These are phyloP conservation scores for Chlorella sorokiniana DNA, from an alignment of 139 green algal genomes.

Conservation along the genomic window DNA sequence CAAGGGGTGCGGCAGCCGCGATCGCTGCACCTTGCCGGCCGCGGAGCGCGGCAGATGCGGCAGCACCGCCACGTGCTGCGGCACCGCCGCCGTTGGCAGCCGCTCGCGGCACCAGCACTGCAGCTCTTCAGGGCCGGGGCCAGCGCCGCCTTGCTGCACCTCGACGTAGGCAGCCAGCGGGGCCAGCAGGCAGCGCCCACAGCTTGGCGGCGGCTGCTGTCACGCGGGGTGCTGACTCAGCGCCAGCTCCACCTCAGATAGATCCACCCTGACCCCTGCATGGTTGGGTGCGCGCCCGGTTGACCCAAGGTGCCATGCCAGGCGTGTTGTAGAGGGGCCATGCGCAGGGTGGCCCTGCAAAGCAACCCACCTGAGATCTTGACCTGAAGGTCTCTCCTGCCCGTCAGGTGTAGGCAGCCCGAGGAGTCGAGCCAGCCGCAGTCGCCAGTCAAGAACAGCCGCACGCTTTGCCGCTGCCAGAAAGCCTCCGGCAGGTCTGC, in stretches of 20 bases:
- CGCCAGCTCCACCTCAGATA: conserved; percentile 54
- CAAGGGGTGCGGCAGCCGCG: conserved; percentile 9
- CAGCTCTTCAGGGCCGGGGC: background rate
- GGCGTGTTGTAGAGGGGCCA: background rate
- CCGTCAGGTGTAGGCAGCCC: conserved; percentile 42
- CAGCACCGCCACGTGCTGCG: conserved; percentile 22
- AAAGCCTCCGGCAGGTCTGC: background rate
- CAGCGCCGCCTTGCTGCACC: background rate
- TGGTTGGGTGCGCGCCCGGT: background rate
- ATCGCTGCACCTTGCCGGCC: conserved; percentile 46
- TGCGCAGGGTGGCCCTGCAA: background rate
- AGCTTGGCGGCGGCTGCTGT: conserved; percentile 38
- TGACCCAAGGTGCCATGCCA: background rate
- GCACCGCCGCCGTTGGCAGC: conserved; percentile 38
- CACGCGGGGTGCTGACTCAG: conserved; percentile 49
- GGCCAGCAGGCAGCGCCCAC: conserved; percentile 25
- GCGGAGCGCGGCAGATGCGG: conserved; percentile 43
- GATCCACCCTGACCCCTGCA: conserved; percentile 51
- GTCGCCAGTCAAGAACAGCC: conserved; percentile 49
- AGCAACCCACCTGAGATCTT: conserved; percentile 44
- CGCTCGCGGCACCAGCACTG: conserved; percentile 6
- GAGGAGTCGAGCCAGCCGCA: conserved; percentile 29
- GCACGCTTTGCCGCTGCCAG: background rate
- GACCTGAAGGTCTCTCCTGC: conserved; percentile 47
- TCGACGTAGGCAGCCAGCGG: background rate